Evolutionary conservation across 345 rosid genomes (phyloP), one percentile per base, ranked within the genome.

Genomic region (Linum tenue): DNA sequence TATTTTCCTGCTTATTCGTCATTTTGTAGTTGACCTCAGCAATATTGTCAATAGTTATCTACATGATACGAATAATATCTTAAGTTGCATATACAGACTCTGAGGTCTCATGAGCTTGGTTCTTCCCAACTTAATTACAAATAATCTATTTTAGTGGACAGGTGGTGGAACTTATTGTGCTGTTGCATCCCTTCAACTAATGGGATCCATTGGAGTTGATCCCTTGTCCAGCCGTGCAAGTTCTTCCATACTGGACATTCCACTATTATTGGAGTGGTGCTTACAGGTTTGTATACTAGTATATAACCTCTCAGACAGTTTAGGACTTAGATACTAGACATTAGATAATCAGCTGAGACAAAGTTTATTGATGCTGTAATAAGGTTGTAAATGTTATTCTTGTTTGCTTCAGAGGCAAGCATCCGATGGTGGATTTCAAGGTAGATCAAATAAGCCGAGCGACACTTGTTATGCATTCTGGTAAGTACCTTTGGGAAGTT

Each of bases 381-480:
- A 38, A 56, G 31, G 38, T 59, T 37, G 41, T 58, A 53, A 60
- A 59, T 39, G 40, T 8, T 64, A 42, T 35, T 63, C 55, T 63
- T 71, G 35, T 62, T 11, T 73, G 41, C 14, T 73, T 14, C 73
- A 94, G 99, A 86, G 96, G 81, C 99, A 90, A 75, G 84, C 78
- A 38, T 68, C 64, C 73, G 92, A 88, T 76, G 95, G 96, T 72
- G 99, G 99, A 64, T 85, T 88, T 77, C 96, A 90, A 76, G 99
- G 99, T 51, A 83, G 97, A 83, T 67, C 84, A 56, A 94, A 85
- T 80, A 90, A 94, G 72, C 72, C 77, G 42, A 94, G 96, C 70
- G 99, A 90, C 77, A 88, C 98, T 59, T 94, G 99, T 75, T 94
- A 90, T 75, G 97, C 99, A 57, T 94, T 88, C 79, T 94, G 99